A percentile compares a stretch with the other conserved stretches of the same genome.
Evolutionary conservation across 2,329 filamentous ascomycete genomes (phyloP).

Genomic region (Shiraia bambusicola): DNA sequence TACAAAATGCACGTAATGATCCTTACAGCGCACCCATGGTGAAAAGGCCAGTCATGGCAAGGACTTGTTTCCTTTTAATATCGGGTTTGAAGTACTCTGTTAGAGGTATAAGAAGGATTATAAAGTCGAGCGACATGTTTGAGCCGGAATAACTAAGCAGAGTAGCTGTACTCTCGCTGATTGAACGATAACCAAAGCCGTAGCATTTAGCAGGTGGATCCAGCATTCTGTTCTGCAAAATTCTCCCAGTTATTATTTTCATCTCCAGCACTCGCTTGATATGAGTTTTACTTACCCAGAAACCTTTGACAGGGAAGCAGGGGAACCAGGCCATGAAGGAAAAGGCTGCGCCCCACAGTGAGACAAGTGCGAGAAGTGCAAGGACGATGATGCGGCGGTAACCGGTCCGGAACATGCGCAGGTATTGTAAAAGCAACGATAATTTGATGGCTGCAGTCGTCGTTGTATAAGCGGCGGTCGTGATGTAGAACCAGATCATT

Average conservation of each 20-base stretch:
- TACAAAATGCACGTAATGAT: background rate
- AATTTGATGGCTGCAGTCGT: constrained; percentile 37
- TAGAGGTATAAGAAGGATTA: constrained; percentile 32
- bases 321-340: constrained; percentile 35
- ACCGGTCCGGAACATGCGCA: constrained; percentile 32
- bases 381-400: constrained; percentile 17
- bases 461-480: constrained; percentile 29
- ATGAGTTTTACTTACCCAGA: constrained; percentile 8
- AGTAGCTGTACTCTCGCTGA: constrained; percentile 14
- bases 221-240: constrained; percentile 5
- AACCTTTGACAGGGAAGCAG: constrained; percentile 28
- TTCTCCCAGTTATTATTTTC: too few species aligned
- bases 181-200: constrained; percentile 21
- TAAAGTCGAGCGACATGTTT: constrained; percentile 36
- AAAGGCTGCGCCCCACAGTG: constrained; percentile 31
- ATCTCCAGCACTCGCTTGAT: too few species aligned
- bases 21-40: constrained; percentile 29
- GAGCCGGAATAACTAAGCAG: constrained; percentile 27
- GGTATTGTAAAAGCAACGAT: constrained; percentile 39
- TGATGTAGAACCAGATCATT: constrained; percentile 29
- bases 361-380: constrained; percentile 17
- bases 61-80: constrained; percentile 23
- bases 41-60: constrained; percentile 33
- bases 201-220: constrained; percentile 26
- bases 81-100: constrained; percentile 26